These are phyloP conservation scores for Aspergillus luchuensis DNA, from an alignment of 2,329 filamentous ascomycete genomes.

Conservation along the genomic window DNA sequence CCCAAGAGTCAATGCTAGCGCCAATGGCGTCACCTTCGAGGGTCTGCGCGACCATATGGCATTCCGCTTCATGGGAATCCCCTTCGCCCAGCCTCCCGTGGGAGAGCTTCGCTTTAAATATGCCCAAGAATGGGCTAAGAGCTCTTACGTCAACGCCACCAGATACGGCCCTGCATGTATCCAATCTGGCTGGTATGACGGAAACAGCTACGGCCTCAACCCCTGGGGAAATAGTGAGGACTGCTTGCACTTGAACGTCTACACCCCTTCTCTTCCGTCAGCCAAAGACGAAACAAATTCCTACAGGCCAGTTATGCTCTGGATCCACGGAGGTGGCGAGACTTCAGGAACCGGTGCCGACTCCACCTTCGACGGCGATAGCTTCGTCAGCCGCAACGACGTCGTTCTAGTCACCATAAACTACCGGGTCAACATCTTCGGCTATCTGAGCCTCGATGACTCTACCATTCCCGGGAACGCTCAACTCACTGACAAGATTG, in stretches of 20 bases:
- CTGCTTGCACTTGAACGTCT: constrained; percentile 39
- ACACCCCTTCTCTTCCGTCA: neutral
- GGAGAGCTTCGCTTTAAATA: constrained; percentile 14
- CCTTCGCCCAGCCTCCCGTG: constrained; percentile 8
- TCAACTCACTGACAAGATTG: constrained; percentile 20
- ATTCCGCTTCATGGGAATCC: constrained; percentile 2
- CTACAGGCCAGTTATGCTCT: constrained; percentile 2
- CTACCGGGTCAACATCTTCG: constrained; percentile 29
- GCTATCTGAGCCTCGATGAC: neutral
- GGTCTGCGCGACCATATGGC: neutral
- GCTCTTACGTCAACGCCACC: neutral
- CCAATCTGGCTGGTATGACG: constrained; percentile 1
- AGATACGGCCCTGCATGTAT: constrained; percentile 3
- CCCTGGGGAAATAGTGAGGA: constrained; percentile 33
- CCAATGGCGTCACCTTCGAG: neutral
- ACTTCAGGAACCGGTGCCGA: neutral
- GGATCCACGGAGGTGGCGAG: constrained; percentile 8
- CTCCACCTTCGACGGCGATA: constrained; percentile 1
- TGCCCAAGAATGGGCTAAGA: neutral
- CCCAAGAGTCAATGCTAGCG: neutral
- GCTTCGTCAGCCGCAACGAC: constrained; percentile 1
- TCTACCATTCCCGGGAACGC: constrained; percentile 11
- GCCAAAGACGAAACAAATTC: neutral
- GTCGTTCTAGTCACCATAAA: constrained; percentile 10
- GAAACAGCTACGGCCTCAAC: neutral